phyloP scores from a whole-genome alignment of 345 rosid genomes.

The Salix purpurea region DNA sequence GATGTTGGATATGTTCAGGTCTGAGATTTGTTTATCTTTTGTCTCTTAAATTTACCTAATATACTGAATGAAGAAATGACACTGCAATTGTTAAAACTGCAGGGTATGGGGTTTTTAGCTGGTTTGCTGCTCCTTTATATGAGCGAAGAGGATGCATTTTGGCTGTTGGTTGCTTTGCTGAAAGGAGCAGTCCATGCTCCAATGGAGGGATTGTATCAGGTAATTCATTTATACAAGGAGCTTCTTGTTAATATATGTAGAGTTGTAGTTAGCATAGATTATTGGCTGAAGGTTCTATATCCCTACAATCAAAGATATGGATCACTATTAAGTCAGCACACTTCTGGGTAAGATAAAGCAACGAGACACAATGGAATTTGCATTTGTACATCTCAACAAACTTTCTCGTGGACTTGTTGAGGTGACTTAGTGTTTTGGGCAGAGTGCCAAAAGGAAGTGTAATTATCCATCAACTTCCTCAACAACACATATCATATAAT shows the following conservation, averaged over 20 bases:
- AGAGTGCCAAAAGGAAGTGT: background rate
- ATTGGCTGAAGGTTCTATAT: background rate
- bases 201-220: constrained; percentile 96
- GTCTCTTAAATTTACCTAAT: constrained; percentile 9
- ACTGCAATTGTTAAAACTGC: constrained; percentile 25
- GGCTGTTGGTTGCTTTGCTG: constrained; percentile 92
- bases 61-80: constrained; percentile 5
- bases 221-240: constrained; percentile 22
- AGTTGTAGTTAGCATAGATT: background rate
- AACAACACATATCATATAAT: background rate
- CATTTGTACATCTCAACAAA: background rate
- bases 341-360: background rate
- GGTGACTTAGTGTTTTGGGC: background rate
- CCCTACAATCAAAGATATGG: background rate
- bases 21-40: background rate
- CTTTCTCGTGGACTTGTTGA: background rate
- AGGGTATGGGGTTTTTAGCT: constrained; percentile 96
- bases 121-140: constrained; percentile 93
- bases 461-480: background rate
- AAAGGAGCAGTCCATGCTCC: constrained; percentile 98
- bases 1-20: constrained; percentile 99
- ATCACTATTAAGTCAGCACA: background rate
- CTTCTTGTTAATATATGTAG: background rate
- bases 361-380: background rate
- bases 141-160: constrained; percentile 98